Percentiles rank a stretch among this genome's conserved stretches.
These are phyloP conservation scores for Boletellus emodensis DNA, from an alignment of 768 basidiomycete species.

Conservation along the genomic window DNA sequence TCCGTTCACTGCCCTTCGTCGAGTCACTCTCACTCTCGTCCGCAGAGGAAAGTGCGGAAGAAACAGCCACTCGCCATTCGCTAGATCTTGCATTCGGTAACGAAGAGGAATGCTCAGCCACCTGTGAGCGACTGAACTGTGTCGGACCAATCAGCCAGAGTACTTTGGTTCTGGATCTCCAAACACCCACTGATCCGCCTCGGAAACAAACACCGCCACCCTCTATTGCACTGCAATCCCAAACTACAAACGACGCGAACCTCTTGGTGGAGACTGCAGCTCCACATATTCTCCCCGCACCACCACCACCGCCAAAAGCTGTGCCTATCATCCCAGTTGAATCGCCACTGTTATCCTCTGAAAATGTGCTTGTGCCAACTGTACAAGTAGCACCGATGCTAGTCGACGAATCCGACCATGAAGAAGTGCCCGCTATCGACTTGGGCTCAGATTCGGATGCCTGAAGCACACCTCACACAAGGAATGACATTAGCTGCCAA, in stretches of 20 bases:
- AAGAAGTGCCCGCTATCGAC: slow-evolving; percentile 75
- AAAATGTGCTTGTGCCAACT: slow-evolving; percentile 4
- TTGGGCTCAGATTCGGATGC: slow-evolving; percentile 75
- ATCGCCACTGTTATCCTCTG: not conserved
- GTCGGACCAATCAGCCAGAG: not conserved
- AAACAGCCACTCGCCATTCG: slow-evolving; percentile 42
- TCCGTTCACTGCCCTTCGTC: slow-evolving; percentile 61
- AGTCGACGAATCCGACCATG: slow-evolving; percentile 53
- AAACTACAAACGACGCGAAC: not conserved
- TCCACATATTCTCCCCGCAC: not conserved
- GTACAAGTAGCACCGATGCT: slow-evolving; percentile 8
- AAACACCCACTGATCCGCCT: not conserved
- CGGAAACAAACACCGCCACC: not conserved
- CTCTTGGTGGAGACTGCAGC: not conserved
- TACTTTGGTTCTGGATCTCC: not conserved
- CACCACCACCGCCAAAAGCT: not conserved
- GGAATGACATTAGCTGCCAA: not conserved
- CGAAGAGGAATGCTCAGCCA: not conserved
- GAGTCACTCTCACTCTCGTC: slow-evolving; percentile 60
- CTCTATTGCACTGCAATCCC: not conserved
- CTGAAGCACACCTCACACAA: slow-evolving; percentile 3
- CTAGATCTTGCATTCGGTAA: slow-evolving; percentile 34
- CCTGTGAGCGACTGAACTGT: slow-evolving; percentile 1
- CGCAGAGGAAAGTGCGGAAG: slow-evolving; percentile 63
- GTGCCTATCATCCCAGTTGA: not conserved